These are phyloP conservation scores for Dissophora ornata DNA, from an alignment of 192 early-diverging fungal genomes.

Conservation along the genomic window DNA sequence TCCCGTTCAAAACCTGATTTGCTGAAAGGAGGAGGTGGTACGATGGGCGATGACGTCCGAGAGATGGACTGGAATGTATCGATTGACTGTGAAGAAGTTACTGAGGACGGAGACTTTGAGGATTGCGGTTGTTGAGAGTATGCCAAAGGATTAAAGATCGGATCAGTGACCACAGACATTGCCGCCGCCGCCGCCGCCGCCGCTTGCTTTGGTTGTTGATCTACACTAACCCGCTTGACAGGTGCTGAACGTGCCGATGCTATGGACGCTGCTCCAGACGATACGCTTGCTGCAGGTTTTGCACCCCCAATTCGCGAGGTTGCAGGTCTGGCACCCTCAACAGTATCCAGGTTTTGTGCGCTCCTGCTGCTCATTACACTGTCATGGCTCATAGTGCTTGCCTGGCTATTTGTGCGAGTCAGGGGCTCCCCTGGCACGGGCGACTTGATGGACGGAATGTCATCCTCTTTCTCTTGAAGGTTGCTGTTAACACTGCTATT, in stretches of 20 bases:
- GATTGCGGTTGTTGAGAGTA: not conserved
- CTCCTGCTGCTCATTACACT: conserved; percentile 35
- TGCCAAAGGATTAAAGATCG: conserved; percentile 33
- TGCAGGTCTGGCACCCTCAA: not conserved
- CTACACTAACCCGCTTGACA: conserved; percentile 1
- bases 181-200: not conserved
- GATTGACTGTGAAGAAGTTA: conserved; percentile 33
- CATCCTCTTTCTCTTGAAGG: conserved; percentile 6
- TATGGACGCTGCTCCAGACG: not conserved
- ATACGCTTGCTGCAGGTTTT: not conserved
- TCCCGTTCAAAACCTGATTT: conserved; percentile 26
- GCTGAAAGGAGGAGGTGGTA: conserved; percentile 12
- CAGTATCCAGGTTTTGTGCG: conserved; percentile 20
- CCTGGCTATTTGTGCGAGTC: conserved; percentile 42
- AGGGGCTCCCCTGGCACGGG: conserved; percentile 22
- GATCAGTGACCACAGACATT: not conserved
- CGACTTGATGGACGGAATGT: conserved; percentile 12
- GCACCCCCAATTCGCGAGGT: not conserved
- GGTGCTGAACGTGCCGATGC: conserved; percentile 3
- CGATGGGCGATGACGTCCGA: conserved; percentile 35
- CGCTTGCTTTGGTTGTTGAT: conserved; percentile 9
- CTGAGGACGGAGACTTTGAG: not conserved
- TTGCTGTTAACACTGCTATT: not conserved
- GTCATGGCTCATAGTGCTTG: conserved; percentile 33
- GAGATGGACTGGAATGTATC: conserved; percentile 50